A percentile compares a stretch with the other conserved stretches of the same genome.
These are phyloP conservation scores for Pseudocercospora crystallina DNA, from an alignment of 2,329 filamentous ascomycete species.

Conservation along the genomic window DNA sequence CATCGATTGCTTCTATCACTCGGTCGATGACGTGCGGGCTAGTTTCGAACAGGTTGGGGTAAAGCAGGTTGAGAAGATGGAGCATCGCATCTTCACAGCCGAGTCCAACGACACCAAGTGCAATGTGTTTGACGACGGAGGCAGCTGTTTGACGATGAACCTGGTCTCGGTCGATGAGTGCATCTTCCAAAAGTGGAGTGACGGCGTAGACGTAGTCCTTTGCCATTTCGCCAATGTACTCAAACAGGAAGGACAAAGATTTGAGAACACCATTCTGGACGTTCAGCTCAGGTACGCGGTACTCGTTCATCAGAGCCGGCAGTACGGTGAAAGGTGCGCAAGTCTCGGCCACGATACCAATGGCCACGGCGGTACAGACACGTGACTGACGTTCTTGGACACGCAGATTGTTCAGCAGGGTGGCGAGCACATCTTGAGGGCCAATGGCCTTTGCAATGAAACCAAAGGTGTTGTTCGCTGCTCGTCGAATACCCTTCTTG, in stretches of 20 bases:
- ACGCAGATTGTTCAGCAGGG: slow-evolving; percentile 90
- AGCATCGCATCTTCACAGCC: slow-evolving; percentile 99
- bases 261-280: slow-evolving; percentile 99
- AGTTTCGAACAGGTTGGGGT: slow-evolving; percentile 96
- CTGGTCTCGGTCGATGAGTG: slow-evolving; percentile 95
- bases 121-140: slow-evolving; percentile 95
- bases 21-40: slow-evolving; percentile 97
- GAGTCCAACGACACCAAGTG: slow-evolving; percentile 92
- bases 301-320: slow-evolving; percentile 99
- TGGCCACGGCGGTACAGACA: slow-evolving; percentile 97
- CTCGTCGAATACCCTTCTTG: slow-evolving; percentile 97
- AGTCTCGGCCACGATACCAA: slow-evolving; percentile 97
- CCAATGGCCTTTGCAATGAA: slow-evolving; percentile 99
- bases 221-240: slow-evolving; percentile 98
- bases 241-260: slow-evolving; percentile 93
- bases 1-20: slow-evolving; percentile 96
- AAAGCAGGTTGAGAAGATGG: slow-evolving; percentile 91
- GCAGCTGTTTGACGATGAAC: slow-evolving; percentile 96
- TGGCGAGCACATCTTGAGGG: slow-evolving; percentile 93
- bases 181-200: slow-evolving; percentile 91
- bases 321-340: slow-evolving; percentile 98
- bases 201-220: slow-evolving; percentile 99
- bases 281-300: slow-evolving; percentile 95
- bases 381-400: slow-evolving; percentile 97
- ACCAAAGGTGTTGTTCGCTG: slow-evolving; percentile 98